Base-by-base conservation (phyloP, 129 eudicot genomes). In the Chrysanthemum seticuspe region DNA sequence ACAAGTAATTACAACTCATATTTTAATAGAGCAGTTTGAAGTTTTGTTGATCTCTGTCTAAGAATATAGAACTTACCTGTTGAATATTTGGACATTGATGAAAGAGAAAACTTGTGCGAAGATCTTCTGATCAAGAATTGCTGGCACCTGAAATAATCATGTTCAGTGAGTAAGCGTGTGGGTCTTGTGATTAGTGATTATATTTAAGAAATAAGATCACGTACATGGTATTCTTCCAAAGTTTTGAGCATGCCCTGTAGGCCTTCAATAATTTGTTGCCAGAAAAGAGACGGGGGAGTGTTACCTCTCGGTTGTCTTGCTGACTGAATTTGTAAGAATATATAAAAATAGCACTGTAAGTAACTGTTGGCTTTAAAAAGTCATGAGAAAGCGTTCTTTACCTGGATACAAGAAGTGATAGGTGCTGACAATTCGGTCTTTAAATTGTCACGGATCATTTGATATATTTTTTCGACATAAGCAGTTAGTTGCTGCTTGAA, bases 401-500 rank as follows among this genome's bases (percentile, higher is more conserved):
- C 98, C 96, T 90, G 82, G 47, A 88, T 84, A 78, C 89, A 90
- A 31, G 55, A 76, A 68, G 87, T 61, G 75, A 94, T 60, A 31
- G 80, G 69, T 15, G 82, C 49, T 47, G 85, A 70, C 79, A 94
- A 25, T 64, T 94, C 93, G 77, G 81, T 90, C 74, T 88, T 94
- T 11, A 81, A 34, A 82, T 94, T 94, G 70, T 94, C 97, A 62
- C 96, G 81, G 74, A 90, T 71, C 16, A 90, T 86, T 60, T 91
- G 91, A 77, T 74, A 88, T 8, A 94, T 90, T 77, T 87, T 94
- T 76, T 94, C 98, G 49, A 94, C 96, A 75, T 90, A 94, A 68
- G 98, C 98, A 66, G 93, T 84, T 56, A 94, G 85, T 79, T 94
- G 97, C 65, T 84, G 89, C 86, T 90, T 94, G 77, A 94, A 94